Base-by-base conservation (phyloP, 139 green algal species). In the Tetradesmus lagerheimii region DNA sequence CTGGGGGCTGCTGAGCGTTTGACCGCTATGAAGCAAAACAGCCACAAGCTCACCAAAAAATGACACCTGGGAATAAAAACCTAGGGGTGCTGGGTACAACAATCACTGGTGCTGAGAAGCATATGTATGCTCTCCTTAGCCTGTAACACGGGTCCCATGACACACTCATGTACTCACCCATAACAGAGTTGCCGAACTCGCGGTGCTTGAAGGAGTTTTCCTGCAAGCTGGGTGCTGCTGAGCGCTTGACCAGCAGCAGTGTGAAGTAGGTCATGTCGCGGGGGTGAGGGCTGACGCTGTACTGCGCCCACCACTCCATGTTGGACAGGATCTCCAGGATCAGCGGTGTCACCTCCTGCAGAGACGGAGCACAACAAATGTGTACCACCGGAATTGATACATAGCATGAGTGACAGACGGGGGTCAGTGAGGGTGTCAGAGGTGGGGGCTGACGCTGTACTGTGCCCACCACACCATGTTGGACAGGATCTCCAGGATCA, bases 261-360 rank as follows among this genome's bases (percentile, higher is more conserved):
- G 93, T 96, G 83, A 95, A 96, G 89, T 97, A 97, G 0, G 53
- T 31, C 5, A 43, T 37, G 31, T 53, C 57, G 1, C 2, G 8
- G 6, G 92, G 93, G 27, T 86, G 25, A 0, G 79, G 83, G 5
- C 87, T 92, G 35, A 79, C 77, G 34, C 15, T 8, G 82, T 96
- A 96, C 29, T 57, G 20, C 23, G 35, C 25, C 94, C 92, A 96
- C 93, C 93, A 96, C 66, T 57, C 23, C 23, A 78, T 80, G 25
- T 37, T 45, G 25, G 11, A 5, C 20, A 79, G 43, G 34, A 66
- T 27, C 50, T 92, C 35, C 25, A 92, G 66, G 45, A 96, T 96
- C 12, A 47, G 34, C 0, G 86, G 91, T 0, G 94, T 96, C 41
- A 97, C 93, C 62, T 96, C 94, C 92, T 96, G 92, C 67, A 91